phyloP scores from a whole-genome alignment of 345 rosid species.

The Murraya koenigii region DNA sequence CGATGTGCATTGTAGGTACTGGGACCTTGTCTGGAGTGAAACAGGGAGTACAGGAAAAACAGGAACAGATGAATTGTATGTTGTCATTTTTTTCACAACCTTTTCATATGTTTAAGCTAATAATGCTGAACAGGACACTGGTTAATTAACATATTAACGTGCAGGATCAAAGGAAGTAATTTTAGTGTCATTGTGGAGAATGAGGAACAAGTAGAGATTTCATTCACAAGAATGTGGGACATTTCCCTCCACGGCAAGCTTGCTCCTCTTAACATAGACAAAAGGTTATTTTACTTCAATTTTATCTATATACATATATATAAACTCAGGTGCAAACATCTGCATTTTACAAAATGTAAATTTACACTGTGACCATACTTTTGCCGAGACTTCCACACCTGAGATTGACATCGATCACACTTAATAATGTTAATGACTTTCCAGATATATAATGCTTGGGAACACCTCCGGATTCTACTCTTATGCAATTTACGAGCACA shows the following conservation, averaged over 20 bases:
- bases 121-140: background rate
- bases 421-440: conserved; percentile 12
- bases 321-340: background rate
- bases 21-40: conserved; percentile 53
- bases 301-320: background rate
- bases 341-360: background rate
- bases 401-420: background rate
- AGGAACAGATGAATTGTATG: conserved; percentile 47
- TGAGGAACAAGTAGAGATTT: conserved; percentile 60
- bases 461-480: conserved; percentile 72
- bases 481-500: conserved; percentile 72
- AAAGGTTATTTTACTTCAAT: conserved; percentile 25
- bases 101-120: background rate
- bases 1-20: conserved; percentile 30
- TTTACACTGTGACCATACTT: too few species aligned
- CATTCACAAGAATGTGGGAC: conserved; percentile 51
- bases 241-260: conserved; percentile 28
- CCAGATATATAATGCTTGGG: conserved; percentile 70
- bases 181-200: conserved; percentile 44
- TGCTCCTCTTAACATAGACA: conserved; percentile 55
- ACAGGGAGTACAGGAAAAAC: conserved; percentile 48
- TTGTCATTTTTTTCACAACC: background rate
- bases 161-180: conserved; percentile 37
- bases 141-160: background rate
- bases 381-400: background rate